These are phyloP conservation scores for Syzygium malaccense DNA, from an alignment of 441 rosid species.

Conservation along the genomic window DNA sequence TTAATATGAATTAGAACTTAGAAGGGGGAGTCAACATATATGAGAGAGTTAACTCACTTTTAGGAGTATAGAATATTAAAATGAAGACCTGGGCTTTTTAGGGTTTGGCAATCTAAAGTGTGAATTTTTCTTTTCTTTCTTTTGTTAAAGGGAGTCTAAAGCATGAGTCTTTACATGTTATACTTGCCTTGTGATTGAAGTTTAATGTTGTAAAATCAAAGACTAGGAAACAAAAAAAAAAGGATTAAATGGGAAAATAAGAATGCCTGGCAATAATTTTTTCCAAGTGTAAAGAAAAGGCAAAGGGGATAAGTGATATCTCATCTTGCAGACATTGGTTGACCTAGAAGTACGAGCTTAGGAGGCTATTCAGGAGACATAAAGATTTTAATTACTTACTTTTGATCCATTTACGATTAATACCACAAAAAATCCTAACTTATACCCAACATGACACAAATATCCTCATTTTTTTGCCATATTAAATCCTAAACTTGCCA, in stretches of 20 bases:
- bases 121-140: not conserved
- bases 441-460: too few relatives aligned
- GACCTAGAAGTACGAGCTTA: too few relatives aligned
- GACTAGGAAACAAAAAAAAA: not conserved
- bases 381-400: too few relatives aligned
- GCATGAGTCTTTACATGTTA: not conserved
- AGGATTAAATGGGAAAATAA: not conserved
- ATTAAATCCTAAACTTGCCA: too few relatives aligned
- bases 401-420: too few relatives aligned
- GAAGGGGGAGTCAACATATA: not conserved
- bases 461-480: too few relatives aligned
- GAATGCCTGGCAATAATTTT: not conserved
- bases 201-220: not conserved
- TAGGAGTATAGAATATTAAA: not conserved
- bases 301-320: fast-evolving
- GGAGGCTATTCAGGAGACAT: too few relatives aligned
- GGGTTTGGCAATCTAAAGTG: not conserved
- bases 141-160: too few relatives aligned
- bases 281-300: not conserved
- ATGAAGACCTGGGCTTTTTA: not conserved
- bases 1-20: not conserved
- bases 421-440: too few relatives aligned
- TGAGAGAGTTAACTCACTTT: not conserved
- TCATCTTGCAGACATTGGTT: not conserved
- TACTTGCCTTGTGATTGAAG: not conserved